Percentiles rank a stretch among this genome's conserved stretches.
phyloP scores from a whole-genome alignment of 345 rosid species.

The Eucalyptus curtisii region DNA sequence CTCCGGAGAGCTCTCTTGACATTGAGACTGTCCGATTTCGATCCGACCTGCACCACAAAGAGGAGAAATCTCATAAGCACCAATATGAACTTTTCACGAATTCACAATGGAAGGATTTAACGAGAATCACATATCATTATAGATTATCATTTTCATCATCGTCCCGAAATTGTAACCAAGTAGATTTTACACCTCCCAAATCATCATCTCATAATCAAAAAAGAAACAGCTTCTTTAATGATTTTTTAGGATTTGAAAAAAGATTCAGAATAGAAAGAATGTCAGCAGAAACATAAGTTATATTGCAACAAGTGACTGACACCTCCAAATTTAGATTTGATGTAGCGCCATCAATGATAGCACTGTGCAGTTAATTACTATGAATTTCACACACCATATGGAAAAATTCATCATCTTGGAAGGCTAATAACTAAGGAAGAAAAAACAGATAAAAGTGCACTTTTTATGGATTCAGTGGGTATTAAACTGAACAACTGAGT shows the following conservation, averaged over 20 bases:
- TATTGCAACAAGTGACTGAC: neutral
- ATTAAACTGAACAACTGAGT: neutral
- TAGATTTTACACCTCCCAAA: neutral
- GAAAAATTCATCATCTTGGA: neutral
- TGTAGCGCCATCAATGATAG: neutral
- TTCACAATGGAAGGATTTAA: neutral
- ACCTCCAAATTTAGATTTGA: neutral
- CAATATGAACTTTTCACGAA: neutral
- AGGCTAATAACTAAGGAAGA: neutral
- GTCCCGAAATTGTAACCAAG: neutral
- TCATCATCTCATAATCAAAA: neutral
- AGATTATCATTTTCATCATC: neutral
- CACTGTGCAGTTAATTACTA: neutral
- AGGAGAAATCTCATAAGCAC: neutral
- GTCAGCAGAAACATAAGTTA: neutral
- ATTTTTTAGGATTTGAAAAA: neutral
- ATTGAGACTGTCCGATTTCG: neutral
- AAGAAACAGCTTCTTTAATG: neutral
- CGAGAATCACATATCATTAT: neutral
- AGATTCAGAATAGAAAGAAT: neutral
- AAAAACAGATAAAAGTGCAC: neutral
- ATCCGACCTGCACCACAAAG: neutral
- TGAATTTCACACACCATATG: neutral
- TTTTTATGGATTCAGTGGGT: neutral
- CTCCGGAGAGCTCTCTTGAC: neutral